Base-by-base conservation (phyloP, 2,329 filamentous ascomycete genomes). In the Penicillium crustosum region DNA sequence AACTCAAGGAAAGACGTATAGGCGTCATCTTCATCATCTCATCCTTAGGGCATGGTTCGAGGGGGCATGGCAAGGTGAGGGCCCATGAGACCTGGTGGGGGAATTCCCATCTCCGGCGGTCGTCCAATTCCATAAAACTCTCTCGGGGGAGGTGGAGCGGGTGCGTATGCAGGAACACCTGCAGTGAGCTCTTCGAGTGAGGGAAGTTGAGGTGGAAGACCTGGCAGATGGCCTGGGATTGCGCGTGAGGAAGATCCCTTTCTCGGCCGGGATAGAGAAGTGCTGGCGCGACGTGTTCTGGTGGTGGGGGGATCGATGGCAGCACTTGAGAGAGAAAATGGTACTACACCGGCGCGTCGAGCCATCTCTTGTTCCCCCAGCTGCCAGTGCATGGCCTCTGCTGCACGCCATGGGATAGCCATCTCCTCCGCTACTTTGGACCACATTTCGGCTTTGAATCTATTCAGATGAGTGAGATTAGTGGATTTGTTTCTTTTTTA, bases 391-490 rank as follows among this genome's bases (percentile, higher is more conserved):
- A 97, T 97, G 5, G 91, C 93, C 77, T 99, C 93, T 48, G 91
- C 93, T 19, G 94, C 92, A 69, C 94, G 85, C 93, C 93, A 97
- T 36, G 93, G 94, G 57, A 97, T 88, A 31, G 87, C 88, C 88
- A 99, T 93, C 76, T 97, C 93, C 73, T 94, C 91, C 42, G 93
- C 92, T 23, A 97, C 90, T 70, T 93, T 94, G 59, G 90, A 87
- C 93, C 93, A 99, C 91, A 97, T 97, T 72, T 97, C 92, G 62
- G 90, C 86, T 77, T 97, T 97, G 81, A 97, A 96, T 75, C 93
- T 97, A 72, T 55, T 55, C 25, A 7, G 13, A 51, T 41, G 31
- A 42, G 44, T 21, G 27, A 9, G 50, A 54, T 69, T 59, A 62
- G 59, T 53, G 49, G 25, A 39, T 9, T 39, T 13, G 23, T 35